These are phyloP conservation scores for Neofusicoccum ribis DNA, from an alignment of 2,329 filamentous ascomycete species.

Conservation along the genomic window DNA sequence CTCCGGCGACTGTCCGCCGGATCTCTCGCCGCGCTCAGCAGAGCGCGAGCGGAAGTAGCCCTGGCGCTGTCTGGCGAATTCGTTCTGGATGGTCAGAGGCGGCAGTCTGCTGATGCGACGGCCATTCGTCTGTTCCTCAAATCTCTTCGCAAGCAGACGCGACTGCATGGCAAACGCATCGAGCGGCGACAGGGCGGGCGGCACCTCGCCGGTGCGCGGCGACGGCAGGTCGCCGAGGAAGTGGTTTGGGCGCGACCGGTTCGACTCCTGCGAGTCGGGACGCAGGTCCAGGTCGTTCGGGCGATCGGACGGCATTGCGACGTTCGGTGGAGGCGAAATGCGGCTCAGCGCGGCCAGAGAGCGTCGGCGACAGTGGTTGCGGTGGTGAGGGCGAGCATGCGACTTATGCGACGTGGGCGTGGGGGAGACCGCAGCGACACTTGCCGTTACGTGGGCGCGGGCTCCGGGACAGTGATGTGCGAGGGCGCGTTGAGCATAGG, in stretches of 20 bases:
- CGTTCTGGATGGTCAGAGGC: constrained; percentile 78
- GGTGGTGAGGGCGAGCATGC: constrained; percentile 10
- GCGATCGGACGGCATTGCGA: constrained; percentile 25
- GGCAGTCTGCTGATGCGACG: constrained; percentile 82
- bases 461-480: constrained; percentile 6
- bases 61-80: constrained; percentile 68
- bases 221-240: constrained; percentile 46
- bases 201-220: constrained; percentile 59
- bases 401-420: constrained; percentile 5
- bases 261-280: constrained; percentile 22
- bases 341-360: constrained; percentile 11
- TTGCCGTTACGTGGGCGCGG: constrained; percentile 13
- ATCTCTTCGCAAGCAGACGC: constrained; percentile 79
- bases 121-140: constrained; percentile 71
- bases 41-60: constrained; percentile 79
- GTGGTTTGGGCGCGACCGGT: constrained; percentile 28
- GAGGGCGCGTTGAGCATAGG: constrained; percentile 18
- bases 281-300: constrained; percentile 36
- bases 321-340: constrained; percentile 22
- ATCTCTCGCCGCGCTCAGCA: constrained; percentile 57
- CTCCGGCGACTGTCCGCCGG: constrained; percentile 47
- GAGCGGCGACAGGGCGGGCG: constrained; percentile 87
- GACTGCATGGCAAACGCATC: constrained; percentile 95
- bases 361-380: constrained; percentile 20
- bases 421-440: background rate